A percentile compares a stretch with the other conserved stretches of the same genome.
These are phyloP conservation scores for Sporothrix curviconia DNA, from an alignment of 2,329 filamentous ascomycete genomes.

Conservation along the genomic window DNA sequence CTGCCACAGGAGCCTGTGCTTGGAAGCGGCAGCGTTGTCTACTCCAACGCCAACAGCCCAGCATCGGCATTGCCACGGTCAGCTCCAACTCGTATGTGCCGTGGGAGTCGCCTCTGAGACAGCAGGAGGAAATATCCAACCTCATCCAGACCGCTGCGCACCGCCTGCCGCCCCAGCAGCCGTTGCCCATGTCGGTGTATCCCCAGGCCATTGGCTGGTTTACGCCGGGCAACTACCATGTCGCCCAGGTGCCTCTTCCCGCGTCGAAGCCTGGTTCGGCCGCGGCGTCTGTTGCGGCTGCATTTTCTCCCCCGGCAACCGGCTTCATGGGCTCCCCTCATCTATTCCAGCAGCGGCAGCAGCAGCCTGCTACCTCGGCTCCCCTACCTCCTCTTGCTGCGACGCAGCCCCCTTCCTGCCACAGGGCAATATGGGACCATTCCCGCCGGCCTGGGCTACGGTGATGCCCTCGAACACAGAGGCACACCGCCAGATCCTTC, in stretches of 20 bases:
- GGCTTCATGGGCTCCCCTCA: neutral
- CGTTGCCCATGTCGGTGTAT: neutral
- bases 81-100: conserved; percentile 16
- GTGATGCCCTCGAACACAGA: neutral
- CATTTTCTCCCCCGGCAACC: neutral
- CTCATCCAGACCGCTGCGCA: neutral
- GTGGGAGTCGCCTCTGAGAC: conserved; percentile 20
- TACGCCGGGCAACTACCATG: neutral
- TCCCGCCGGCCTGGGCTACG: neutral
- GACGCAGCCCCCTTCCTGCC: too few species aligned
- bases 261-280: neutral
- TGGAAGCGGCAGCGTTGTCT: conserved; percentile 12
- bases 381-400: neutral
- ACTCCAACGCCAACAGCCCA: neutral
- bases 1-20: conserved; percentile 14
- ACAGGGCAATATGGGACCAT: too few species aligned
- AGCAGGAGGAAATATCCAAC: conserved; percentile 9
- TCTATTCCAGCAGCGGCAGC: neutral
- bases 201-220: conserved; percentile 2
- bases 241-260: neutral
- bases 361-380: neutral
- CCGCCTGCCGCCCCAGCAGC: neutral
- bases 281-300: neutral
- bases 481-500: neutral
- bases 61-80: neutral